Conservation (phyloP, 2,329 filamentous ascomycete genomes). For the Chaetomium globosum region DNA sequence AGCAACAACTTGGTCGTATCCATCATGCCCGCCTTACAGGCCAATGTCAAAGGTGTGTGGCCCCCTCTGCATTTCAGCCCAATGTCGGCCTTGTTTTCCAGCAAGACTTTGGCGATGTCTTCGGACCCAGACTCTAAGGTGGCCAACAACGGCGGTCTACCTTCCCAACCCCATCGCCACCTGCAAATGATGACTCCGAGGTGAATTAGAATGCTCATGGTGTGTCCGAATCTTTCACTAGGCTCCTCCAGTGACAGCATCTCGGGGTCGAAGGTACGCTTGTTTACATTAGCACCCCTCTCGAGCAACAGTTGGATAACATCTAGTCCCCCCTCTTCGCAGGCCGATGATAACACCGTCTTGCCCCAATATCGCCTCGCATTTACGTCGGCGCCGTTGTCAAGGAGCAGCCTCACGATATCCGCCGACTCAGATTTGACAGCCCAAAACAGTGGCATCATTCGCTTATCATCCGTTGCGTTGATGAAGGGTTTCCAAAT, state of each 20-base stretch:
- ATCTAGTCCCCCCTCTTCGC: not conserved
- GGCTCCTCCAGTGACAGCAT: no score
- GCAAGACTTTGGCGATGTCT: not conserved
- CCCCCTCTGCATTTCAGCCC: not conserved
- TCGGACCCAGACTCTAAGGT: not conserved
- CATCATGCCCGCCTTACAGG: not conserved
- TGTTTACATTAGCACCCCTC: not conserved
- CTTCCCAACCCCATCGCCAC: no score
- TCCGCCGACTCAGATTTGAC: no score
- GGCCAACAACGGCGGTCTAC: not conserved
- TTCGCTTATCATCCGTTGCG: not conserved
- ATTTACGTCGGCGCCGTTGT: slow-evolving; percentile 15
- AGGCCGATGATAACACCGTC: not conserved
- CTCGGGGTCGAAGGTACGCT: no score
- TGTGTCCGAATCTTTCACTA: no score
- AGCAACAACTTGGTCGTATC: not conserved
- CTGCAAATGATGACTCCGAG: no score
- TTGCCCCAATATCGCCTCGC: not conserved
- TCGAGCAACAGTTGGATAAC: not conserved
- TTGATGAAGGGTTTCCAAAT: not conserved
- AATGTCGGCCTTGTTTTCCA: slow-evolving; percentile 8
- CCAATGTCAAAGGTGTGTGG: not conserved
- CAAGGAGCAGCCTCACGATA: slow-evolving; percentile 18
- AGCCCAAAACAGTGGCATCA: not conserved
- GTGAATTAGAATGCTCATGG: not conserved